Evolutionary conservation across 2,329 filamentous ascomycete species (phyloP).

Genomic region (Geoglossum cookeanum): DNA sequence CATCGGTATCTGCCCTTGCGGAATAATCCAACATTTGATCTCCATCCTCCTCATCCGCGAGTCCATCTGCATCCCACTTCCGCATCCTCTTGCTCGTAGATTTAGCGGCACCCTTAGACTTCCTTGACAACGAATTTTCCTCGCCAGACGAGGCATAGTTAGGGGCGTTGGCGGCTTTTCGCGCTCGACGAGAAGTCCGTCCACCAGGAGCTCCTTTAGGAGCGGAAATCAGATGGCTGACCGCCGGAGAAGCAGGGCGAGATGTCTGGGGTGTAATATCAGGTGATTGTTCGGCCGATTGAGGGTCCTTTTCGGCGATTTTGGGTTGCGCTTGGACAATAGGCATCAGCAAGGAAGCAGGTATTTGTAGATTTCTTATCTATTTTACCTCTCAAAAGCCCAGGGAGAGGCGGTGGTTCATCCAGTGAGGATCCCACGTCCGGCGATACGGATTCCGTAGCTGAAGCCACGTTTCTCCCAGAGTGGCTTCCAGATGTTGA

Average conservation of each 20-base stretch:
- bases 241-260: slow-evolving; percentile 55
- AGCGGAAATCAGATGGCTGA: slow-evolving; percentile 47
- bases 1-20: slow-evolving; percentile 37
- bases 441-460: neutral
- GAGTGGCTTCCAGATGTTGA: neutral
- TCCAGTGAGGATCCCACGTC: slow-evolving; percentile 15
- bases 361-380: too few species aligned
- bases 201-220: slow-evolving; percentile 44
- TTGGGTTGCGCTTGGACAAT: slow-evolving; percentile 21
- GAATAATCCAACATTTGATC: slow-evolving; percentile 79
- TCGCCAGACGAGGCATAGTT: slow-evolving; percentile 62
- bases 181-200: slow-evolving; percentile 63
- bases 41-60: slow-evolving; percentile 66
- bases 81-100: slow-evolving; percentile 62
- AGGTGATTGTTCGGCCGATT: slow-evolving; percentile 50
- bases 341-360: neutral
- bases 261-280: slow-evolving; percentile 55
- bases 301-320: slow-evolving; percentile 17
- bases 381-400: slow-evolving; percentile 27
- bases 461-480: neutral
- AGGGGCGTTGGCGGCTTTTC: slow-evolving; percentile 38
- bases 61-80: slow-evolving; percentile 80
- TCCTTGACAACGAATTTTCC: slow-evolving; percentile 41
- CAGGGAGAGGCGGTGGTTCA: slow-evolving; percentile 33
- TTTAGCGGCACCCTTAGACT: slow-evolving; percentile 31